These are phyloP conservation scores for Rhizophora mangle DNA, from an alignment of 345 rosid genomes.

Conservation along the genomic window DNA sequence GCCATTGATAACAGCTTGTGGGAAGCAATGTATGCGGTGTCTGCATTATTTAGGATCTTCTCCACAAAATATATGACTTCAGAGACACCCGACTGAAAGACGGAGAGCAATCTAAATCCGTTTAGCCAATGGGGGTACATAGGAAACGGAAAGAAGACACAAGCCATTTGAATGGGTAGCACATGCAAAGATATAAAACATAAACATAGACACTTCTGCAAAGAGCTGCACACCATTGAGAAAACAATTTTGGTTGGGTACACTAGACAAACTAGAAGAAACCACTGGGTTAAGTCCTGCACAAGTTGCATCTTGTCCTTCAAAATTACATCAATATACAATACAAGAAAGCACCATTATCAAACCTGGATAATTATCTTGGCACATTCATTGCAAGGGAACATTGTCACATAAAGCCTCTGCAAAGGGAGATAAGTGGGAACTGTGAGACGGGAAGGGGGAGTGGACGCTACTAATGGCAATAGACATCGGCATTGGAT, in stretches of 20 bases:
- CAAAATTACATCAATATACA: not conserved
- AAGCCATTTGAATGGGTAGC: not conserved
- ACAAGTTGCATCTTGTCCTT: too few species aligned
- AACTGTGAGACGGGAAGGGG: not conserved
- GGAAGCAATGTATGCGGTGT: slow-evolving; percentile 64
- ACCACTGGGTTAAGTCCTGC: too few species aligned
- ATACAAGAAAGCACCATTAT: slow-evolving; percentile 10
- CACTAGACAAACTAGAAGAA: too few species aligned
- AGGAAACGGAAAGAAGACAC: not conserved
- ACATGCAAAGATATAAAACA: not conserved
- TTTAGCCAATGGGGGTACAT: not conserved
- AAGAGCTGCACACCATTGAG: not conserved
- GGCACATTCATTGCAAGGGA: slow-evolving; percentile 99
- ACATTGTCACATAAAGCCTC: slow-evolving; percentile 97
- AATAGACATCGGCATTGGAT: not conserved
- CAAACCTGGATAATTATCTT: slow-evolving; percentile 93
- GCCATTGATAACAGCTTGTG: slow-evolving; percentile 83
- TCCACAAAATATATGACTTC: slow-evolving; percentile 82
- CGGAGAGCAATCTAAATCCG: slow-evolving; percentile 8
- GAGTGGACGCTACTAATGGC: not conserved
- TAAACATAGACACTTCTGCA: not conserved
- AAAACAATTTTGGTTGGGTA: not conserved
- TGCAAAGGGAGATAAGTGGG: slow-evolving; percentile 38
- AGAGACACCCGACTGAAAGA: slow-evolving; percentile 76
- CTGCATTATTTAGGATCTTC: slow-evolving; percentile 51